Conservation (phyloP, 2,329 filamentous ascomycete species). For the Podosphaera xanthii region DNA sequence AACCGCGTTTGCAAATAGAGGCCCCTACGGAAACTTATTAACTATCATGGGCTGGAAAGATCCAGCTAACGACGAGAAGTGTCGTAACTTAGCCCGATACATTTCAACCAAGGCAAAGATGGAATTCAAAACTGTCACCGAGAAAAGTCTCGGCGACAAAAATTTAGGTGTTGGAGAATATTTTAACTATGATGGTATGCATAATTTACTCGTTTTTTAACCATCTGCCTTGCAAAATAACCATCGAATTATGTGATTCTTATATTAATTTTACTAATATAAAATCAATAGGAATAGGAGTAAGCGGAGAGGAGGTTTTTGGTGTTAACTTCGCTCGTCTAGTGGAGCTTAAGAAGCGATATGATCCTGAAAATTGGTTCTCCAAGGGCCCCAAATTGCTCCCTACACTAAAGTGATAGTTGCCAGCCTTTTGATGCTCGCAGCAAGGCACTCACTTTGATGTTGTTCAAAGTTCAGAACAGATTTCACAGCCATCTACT, state of each 20-base stretch:
- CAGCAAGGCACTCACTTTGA: too few relatives aligned
- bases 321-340: conserved; percentile 21
- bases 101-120: conserved; percentile 2
- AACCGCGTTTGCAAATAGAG: conserved; percentile 12
- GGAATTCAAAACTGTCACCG: conserved; percentile 2
- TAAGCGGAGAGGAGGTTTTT: conserved; percentile 15
- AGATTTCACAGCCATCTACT: too few relatives aligned
- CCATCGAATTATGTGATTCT: too few relatives aligned
- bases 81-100: conserved; percentile 5
- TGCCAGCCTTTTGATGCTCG: too few relatives aligned
- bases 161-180: conserved; percentile 8
- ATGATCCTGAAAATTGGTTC: conserved; percentile 25
- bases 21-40: conserved; percentile 11
- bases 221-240: not conserved
- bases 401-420: not conserved
- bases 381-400: conserved; percentile 11
- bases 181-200: conserved; percentile 9
- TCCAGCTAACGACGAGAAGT: conserved; percentile 3
- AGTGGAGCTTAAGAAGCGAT: conserved; percentile 21
- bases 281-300: conserved; percentile 4
- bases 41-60: conserved; percentile 14
- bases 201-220: not conserved
- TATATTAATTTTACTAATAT: not conserved
- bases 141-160: conserved; percentile 1
- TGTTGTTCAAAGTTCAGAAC: too few relatives aligned